phyloP scores from a whole-genome alignment of 495 filamentous ascomycete genomes.

The Clohesyomyces aquaticus region DNA sequence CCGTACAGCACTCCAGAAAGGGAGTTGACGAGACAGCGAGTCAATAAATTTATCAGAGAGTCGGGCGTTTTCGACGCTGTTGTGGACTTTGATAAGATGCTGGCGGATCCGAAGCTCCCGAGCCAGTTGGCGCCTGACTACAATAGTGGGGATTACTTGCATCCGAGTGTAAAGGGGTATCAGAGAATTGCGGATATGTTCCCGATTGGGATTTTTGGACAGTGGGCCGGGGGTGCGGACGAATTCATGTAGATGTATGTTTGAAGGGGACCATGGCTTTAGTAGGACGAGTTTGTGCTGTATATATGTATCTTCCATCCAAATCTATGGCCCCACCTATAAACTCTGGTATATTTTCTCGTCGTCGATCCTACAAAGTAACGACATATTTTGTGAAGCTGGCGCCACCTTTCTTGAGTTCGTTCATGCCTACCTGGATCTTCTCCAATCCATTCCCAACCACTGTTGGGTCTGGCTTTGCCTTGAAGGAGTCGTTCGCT shows the following conservation, averaged over 20 bases:
- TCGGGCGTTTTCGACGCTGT: constrained; percentile 63
- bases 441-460: constrained; percentile 41
- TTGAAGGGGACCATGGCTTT: no score
- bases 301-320: no score
- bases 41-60: constrained; percentile 58
- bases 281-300: no score
- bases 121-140: constrained; percentile 54
- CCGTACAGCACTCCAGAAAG: constrained; percentile 60
- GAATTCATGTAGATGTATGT: constrained; percentile 17
- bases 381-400: constrained; percentile 46
- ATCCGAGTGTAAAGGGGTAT: constrained; percentile 70
- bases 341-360: no score
- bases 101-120: constrained; percentile 56
- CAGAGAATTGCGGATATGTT: constrained; percentile 65
- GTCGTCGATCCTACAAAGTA: constrained; percentile 30
- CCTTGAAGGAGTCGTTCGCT: constrained; percentile 32
- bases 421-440: constrained; percentile 44
- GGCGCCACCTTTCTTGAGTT: constrained; percentile 45
- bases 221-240: constrained; percentile 41
- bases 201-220: constrained; percentile 59
- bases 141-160: constrained; percentile 71
- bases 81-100: constrained; percentile 64
- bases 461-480: constrained; percentile 37
- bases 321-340: no score
- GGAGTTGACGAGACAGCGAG: constrained; percentile 55